Base-by-base conservation (phyloP, 305 asterid species). In the Fraxinus paxiana region DNA sequence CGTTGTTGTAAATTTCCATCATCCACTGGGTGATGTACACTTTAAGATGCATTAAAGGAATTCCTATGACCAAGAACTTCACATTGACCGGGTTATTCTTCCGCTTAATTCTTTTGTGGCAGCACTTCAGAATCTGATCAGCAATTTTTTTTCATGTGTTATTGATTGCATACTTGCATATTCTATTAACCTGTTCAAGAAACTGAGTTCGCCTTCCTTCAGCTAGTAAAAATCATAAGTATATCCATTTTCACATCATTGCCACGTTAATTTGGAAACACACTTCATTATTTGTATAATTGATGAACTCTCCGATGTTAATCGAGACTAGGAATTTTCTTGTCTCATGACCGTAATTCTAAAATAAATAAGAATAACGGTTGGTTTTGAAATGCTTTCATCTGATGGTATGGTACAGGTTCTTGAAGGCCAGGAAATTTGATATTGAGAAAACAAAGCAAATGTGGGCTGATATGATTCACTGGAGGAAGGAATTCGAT, bases 401-500 rank as follows among this genome's bases (percentile, higher is more conserved):
- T 28, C 2, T 67, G 73, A 67, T 24, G 35, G 37, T 67, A 17
- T 75, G 77, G 13, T 82, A 63, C 90, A 93, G 99, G 92, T 95
- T 95, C 88, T 79, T 95, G 87, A 95, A 80, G 91, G 99, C 98
- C 73, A 90, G 99, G 85, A 94, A 90, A 79, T 90, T 93, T 43
- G 98, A 93, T 84, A 74, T 92, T 10, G 97, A 94, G 85, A 95
- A 95, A 84, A 71, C 99, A 73, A 93, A 94, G 90, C 94, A 90
- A 87, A 95, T 95, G 99, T 95, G 99, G 99, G 82, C 87, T 59
- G 99, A 95, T 87, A 93, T 93, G 98, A 85, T 94, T 79, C 92
- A 88, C n/a, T 95, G 99, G 99, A 94, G 99, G 90, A 95, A 95
- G 86, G 97, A 94, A 26, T 95, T 92, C 74, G 92, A 92, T 67